Percentiles rank a stretch among this genome's conserved stretches.
These are phyloP conservation scores for Cystofilobasidium capitatum DNA, from an alignment of 768 basidiomycete genomes.

Conservation along the genomic window DNA sequence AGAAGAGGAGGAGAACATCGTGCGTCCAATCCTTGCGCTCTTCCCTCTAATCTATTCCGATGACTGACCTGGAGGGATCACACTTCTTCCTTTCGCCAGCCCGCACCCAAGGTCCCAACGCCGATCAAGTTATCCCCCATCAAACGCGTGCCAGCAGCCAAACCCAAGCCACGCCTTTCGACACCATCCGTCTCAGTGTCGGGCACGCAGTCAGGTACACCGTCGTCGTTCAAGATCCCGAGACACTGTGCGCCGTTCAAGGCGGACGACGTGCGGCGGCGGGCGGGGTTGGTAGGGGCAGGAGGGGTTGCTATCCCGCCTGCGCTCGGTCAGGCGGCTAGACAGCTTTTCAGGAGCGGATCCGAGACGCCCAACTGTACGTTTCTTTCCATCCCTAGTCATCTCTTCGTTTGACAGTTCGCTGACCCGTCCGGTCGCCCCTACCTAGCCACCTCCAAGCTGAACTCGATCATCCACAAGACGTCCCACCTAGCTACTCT, in stretches of 20 bases:
- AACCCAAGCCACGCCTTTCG: not conserved
- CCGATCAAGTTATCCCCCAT: not conserved
- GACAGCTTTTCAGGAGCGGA: not conserved
- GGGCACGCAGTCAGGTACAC: not conserved
- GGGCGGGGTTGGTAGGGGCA: not conserved
- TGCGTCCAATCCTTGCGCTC: not conserved
- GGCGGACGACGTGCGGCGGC: not conserved
- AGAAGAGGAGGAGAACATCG: not conserved
- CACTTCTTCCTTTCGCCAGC: not conserved
- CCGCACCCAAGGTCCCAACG: not conserved
- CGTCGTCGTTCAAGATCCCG: slow-evolving; percentile 4
- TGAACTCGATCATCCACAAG: not conserved
- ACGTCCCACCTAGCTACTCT: not conserved
- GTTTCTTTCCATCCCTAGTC: not conserved
- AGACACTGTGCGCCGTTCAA: not conserved
- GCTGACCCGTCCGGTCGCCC: not conserved
- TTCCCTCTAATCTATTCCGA: not conserved
- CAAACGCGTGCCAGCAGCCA: not conserved
- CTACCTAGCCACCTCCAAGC: not conserved
- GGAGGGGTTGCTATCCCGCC: not conserved
- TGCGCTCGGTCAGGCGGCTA: not conserved
- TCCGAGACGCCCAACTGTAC: not conserved
- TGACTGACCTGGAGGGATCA: not conserved
- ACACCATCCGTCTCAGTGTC: not conserved
- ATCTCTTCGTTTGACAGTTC: not conserved